phyloP scores from a whole-genome alignment of 345 rosid species.

The Rhodamnia rubescens region DNA sequence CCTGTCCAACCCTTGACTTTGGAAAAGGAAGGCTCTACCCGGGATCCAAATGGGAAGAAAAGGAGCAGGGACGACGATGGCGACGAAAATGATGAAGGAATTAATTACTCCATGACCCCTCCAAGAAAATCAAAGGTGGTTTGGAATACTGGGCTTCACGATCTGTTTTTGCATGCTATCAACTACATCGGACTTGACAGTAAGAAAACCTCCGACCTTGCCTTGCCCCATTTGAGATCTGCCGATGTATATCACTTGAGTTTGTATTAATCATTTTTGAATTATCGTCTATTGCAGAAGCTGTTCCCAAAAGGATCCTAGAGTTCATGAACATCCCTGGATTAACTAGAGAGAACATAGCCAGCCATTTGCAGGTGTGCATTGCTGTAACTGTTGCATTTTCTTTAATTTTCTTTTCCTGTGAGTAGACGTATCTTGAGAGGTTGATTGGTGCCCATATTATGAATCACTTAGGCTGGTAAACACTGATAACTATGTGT shows the following conservation, averaged over 20 bases:
- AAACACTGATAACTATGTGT: too few species aligned
- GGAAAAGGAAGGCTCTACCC: not conserved
- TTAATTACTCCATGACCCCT: not conserved
- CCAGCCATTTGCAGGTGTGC: constrained; percentile 38
- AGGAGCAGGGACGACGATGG: not conserved
- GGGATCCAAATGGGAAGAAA: not conserved
- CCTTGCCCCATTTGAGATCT: not conserved
- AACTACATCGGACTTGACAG: constrained; percentile 51
- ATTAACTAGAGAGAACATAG: constrained; percentile 75
- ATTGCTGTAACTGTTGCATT: not conserved
- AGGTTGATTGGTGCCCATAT: not conserved
- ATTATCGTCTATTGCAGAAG: constrained; percentile 25
- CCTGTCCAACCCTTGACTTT: not conserved
- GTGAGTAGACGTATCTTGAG: not conserved
- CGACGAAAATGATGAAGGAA: constrained; percentile 1
- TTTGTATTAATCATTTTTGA: not conserved
- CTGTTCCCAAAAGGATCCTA: constrained; percentile 67
- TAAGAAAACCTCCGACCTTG: constrained; percentile 15
- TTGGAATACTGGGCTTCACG: constrained; percentile 59
- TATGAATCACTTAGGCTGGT: not conserved
- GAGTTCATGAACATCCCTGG: constrained; percentile 56
- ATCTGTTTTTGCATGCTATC: constrained; percentile 50
- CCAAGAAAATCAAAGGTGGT: constrained; percentile 41
- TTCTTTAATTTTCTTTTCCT: not conserved
- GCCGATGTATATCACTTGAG: not conserved